Evolutionary conservation across 2,329 filamentous ascomycete species (phyloP).

Genomic region (Colletotrichum siamense): DNA sequence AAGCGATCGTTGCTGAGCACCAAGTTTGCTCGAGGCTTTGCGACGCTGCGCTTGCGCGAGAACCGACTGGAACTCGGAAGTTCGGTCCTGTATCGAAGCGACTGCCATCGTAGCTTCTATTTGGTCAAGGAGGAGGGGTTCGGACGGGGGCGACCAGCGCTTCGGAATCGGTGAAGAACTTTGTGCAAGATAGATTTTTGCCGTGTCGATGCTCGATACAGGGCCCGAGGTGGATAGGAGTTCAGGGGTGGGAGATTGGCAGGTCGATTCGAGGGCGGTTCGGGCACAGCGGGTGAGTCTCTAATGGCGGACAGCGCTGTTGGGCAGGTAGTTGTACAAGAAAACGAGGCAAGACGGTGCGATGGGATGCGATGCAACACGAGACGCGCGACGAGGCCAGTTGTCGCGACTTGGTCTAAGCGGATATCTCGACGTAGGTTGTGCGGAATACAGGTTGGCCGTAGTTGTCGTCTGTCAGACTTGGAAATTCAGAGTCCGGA

Average conservation of each 20-base stretch:
- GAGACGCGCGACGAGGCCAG: not conserved
- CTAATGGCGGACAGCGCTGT: not conserved
- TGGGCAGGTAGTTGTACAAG: not conserved
- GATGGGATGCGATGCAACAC: not conserved
- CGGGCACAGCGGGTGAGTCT: not conserved
- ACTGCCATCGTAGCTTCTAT: slow-evolving; percentile 57
- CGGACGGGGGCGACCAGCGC: not conserved
- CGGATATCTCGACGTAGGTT: not conserved
- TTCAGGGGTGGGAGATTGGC: not conserved
- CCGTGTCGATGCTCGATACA: not conserved
- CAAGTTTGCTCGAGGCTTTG: slow-evolving; percentile 77
- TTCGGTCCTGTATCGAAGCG: slow-evolving; percentile 92
- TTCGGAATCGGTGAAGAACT: not conserved
- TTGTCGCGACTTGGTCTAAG: not conserved
- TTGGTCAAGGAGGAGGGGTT: not conserved
- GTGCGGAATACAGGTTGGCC: not conserved
- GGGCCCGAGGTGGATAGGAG: not conserved
- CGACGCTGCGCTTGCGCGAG: slow-evolving; percentile 84
- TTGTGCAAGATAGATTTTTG: not conserved
- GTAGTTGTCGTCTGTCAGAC: not conserved
- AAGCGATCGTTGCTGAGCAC: slow-evolving; percentile 81
- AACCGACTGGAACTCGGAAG: slow-evolving; percentile 92
- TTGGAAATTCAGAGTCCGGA: not conserved
- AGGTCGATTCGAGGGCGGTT: not conserved
- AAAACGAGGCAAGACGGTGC: not conserved